Conservation (phyloP, 2,329 filamentous ascomycete genomes). For the Fusarium goolgardi region DNA sequence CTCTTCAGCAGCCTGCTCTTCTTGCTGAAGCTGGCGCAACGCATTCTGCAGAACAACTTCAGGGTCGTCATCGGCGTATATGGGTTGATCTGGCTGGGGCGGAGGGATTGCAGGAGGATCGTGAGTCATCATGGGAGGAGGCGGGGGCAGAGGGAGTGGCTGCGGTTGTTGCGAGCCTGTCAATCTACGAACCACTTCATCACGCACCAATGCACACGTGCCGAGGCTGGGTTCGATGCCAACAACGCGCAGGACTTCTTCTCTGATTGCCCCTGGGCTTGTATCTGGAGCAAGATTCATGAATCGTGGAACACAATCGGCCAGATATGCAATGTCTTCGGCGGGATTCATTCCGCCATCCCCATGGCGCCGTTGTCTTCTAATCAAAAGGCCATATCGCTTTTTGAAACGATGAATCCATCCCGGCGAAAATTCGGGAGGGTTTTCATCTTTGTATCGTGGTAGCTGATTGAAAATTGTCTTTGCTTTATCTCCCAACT, state of each 20-base stretch:
- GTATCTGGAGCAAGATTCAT: constrained; percentile 69
- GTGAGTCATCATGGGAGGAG: constrained; percentile 44
- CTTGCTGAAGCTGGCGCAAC: constrained; percentile 67
- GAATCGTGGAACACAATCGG: constrained; percentile 69
- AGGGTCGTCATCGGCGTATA: constrained; percentile 65
- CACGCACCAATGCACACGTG: constrained; percentile 67
- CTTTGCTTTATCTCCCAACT: constrained; percentile 72
- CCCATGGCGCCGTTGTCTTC: constrained; percentile 66
- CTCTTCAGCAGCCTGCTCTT: constrained; percentile 69
- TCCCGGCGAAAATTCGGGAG: constrained; percentile 71
- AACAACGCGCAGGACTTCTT: constrained; percentile 66
- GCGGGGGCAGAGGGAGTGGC: constrained; percentile 20
- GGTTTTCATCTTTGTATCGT: constrained; percentile 69
- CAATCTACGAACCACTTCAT: constrained; percentile 63
- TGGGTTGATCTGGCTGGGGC: constrained; percentile 51
- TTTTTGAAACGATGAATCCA: constrained; percentile 75
- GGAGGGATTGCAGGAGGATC: constrained; percentile 47
- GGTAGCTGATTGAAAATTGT: constrained; percentile 68
- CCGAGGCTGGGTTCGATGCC: constrained; percentile 66
- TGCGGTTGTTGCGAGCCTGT: constrained; percentile 30
- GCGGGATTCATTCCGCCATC: constrained; percentile 61
- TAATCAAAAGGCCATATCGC: constrained; percentile 68
- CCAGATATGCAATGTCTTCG: constrained; percentile 69
- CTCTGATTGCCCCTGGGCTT: constrained; percentile 68
- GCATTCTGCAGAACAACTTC: constrained; percentile 70